Conservation (phyloP, 495 filamentous ascomycete genomes). For the Aspergillus baeticus region DNA sequence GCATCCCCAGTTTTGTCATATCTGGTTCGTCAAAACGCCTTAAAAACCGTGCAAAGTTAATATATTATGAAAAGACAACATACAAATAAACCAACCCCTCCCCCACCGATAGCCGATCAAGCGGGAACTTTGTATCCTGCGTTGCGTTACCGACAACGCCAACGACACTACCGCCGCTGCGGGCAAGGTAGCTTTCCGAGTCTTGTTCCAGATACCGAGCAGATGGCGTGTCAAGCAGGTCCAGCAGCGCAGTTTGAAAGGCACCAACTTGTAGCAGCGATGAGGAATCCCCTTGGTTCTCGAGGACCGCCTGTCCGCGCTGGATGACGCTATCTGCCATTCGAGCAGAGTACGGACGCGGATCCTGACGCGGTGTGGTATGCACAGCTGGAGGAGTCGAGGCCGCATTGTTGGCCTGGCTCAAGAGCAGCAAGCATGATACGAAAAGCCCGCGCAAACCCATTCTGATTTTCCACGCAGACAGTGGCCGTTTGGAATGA, state of each 20-base stretch:
- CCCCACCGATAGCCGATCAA: constrained; percentile 40
- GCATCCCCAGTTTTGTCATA: constrained; percentile 28
- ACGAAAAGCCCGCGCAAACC: too few species aligned
- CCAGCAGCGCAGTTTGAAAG: constrained; percentile 36
- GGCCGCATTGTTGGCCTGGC: too few species aligned
- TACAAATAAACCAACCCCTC: constrained; percentile 37
- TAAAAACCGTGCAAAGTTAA: too few species aligned
- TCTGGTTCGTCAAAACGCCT: too few species aligned
- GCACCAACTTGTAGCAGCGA: constrained; percentile 39
- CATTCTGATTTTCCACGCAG: too few species aligned
- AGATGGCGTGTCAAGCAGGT: constrained; percentile 25
- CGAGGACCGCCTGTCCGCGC: constrained; percentile 38
- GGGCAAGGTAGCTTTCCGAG: constrained; percentile 16
- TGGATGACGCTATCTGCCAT: constrained; percentile 52
- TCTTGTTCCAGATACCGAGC: constrained; percentile 14
- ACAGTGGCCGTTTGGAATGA: too few species aligned
- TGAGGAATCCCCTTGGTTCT: constrained; percentile 24
- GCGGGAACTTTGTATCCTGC: constrained; percentile 30
- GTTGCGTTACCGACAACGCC: constrained; percentile 30
- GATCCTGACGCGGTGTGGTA: background rate
- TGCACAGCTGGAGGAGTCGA: too few species aligned
- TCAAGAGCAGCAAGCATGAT: too few species aligned
- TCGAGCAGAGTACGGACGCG: constrained; percentile 37
- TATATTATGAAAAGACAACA: too few species aligned
- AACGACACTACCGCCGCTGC: constrained; percentile 29